Evolutionary conservation across 1,284 basidiomycete species (phyloP).

Genomic region (Cerrena zonata): DNA sequence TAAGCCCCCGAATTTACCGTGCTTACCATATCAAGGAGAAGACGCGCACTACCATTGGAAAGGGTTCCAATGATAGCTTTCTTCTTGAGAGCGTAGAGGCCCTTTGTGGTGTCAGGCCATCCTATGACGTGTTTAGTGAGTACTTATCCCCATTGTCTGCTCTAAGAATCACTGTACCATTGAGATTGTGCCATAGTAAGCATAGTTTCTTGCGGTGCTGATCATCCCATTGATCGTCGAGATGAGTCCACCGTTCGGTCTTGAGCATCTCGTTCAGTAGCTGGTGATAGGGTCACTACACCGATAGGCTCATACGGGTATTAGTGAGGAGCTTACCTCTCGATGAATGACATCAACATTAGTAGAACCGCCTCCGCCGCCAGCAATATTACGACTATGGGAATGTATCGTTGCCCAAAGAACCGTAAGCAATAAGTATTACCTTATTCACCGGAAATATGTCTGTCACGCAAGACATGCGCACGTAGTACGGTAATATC

Average conservation of each 20-base stretch:
- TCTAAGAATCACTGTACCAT: slow-evolving; percentile 30
- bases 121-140: slow-evolving; percentile 28
- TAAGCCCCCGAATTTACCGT: no score
- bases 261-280: slow-evolving; percentile 51
- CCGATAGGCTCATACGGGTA: not conserved
- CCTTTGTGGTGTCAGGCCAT: slow-evolving; percentile 50
- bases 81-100: slow-evolving; percentile 47
- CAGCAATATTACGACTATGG: slow-evolving; percentile 34
- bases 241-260: slow-evolving; percentile 40
- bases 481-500: slow-evolving; percentile 48
- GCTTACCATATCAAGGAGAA: slow-evolving; percentile 55
- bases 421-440: not conserved
- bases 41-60: slow-evolving; percentile 58
- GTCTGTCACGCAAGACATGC: not conserved
- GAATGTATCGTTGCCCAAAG: not conserved
- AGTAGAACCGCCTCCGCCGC: slow-evolving; percentile 40
- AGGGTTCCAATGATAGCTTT: slow-evolving; percentile 46
- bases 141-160: not conserved
- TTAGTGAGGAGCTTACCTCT: slow-evolving; percentile 31
- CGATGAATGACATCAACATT: slow-evolving; percentile 56
- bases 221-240: slow-evolving; percentile 40
- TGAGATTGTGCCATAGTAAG: slow-evolving; percentile 50
- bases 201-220: slow-evolving; percentile 39
- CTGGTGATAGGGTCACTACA: slow-evolving; percentile 30
- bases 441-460: no score